Evolutionary conservation across 257 asterid species (phyloP).

Genomic region (Nicotiana paniculata): DNA sequence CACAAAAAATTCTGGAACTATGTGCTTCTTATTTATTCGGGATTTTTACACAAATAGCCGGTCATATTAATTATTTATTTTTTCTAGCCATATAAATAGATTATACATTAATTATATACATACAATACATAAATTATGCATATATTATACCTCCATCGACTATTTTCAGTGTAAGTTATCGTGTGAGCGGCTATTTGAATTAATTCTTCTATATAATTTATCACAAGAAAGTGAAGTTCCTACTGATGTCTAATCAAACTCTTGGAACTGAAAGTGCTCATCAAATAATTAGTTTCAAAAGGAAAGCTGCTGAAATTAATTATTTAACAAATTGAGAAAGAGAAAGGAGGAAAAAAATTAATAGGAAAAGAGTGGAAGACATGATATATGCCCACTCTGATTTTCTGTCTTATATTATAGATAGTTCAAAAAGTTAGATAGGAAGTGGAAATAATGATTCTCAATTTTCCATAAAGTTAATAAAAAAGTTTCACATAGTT

Average conservation of each 20-base stretch:
- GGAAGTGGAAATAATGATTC: slow-evolving; percentile 21
- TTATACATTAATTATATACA: too few species aligned
- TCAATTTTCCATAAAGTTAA: not conserved
- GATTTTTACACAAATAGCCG: too few species aligned
- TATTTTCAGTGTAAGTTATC: too few species aligned
- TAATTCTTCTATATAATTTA: not conserved
- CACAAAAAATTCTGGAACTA: not conserved
- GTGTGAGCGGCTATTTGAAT: too few species aligned
- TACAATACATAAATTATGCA: too few species aligned
- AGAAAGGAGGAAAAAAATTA: not conserved
- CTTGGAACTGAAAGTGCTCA: slow-evolving; percentile 10
- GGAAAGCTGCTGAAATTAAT: not conserved
- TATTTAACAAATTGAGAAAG: not conserved
- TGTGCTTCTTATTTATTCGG: not conserved
- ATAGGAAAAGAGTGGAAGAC: slow-evolving; percentile 12
- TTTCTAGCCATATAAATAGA: too few species aligned
- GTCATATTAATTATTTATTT: too few species aligned
- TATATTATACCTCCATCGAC: too few species aligned
- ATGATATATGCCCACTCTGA: slow-evolving; percentile 22
- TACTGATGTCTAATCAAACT: slow-evolving; percentile 20
- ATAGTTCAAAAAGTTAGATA: slow-evolving; percentile 5
- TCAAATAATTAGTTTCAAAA: not conserved
- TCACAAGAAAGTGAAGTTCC: slow-evolving; percentile 14
- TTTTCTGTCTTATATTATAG: slow-evolving; percentile 13
- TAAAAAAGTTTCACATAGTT: not conserved